Conservation (phyloP, 148 eudicot species). For the Camellia lanceoleosa region DNA sequence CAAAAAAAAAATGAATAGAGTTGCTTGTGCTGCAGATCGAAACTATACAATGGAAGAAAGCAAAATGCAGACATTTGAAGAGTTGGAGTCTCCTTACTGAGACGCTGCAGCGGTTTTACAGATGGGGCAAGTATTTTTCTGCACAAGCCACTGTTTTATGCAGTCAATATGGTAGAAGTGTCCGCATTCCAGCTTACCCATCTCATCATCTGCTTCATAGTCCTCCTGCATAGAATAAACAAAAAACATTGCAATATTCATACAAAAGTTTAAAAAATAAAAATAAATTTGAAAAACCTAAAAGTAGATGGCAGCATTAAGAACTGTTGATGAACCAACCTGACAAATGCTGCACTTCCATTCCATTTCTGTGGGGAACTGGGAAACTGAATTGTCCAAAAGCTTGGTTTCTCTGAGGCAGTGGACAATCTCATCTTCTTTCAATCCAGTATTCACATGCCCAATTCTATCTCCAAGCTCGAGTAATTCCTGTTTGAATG, state of each 20-base stretch:
- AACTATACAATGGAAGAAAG: conserved; percentile 15
- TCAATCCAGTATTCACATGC: conserved; percentile 76
- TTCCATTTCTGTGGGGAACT: conserved; percentile 35
- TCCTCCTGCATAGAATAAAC: conserved; percentile 47
- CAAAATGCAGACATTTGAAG: neutral
- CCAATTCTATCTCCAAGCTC: conserved; percentile 95
- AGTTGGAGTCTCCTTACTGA: conserved; percentile 9
- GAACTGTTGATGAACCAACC: conserved; percentile 31
- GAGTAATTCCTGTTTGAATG: conserved; percentile 57
- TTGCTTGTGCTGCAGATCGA: neutral
- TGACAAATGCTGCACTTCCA: conserved; percentile 84
- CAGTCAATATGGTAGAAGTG: conserved; percentile 62
- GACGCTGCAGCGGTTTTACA: conserved; percentile 59
- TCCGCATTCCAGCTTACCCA: conserved; percentile 62
- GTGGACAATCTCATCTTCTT: conserved; percentile 68
- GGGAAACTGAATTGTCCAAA: conserved; percentile 32
- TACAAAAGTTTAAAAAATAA: neutral
- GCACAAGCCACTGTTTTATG: conserved; percentile 68
- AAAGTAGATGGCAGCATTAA: neutral
- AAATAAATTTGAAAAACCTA: no score
- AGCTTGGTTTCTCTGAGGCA: conserved; percentile 67
- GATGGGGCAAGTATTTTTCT: conserved; percentile 63
- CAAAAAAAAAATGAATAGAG: neutral
- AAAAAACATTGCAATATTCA: neutral
- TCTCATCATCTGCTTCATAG: conserved; percentile 54